Conservation (phyloP, 129 eudicot species). For the Erigeron canadensis region DNA sequence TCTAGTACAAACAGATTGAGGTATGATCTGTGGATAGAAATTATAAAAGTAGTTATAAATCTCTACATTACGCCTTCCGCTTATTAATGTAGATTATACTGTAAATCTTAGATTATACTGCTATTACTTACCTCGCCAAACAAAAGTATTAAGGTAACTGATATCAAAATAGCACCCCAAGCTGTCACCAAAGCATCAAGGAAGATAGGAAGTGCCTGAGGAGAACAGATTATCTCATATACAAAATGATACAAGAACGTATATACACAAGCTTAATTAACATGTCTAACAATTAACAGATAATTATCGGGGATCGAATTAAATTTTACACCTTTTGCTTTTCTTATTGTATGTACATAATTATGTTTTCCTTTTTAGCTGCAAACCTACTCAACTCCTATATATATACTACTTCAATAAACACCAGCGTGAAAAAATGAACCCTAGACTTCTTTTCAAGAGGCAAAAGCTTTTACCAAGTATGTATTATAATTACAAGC, state of each 20-base stretch:
- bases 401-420: too few relatives aligned
- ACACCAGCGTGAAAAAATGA: too few relatives aligned
- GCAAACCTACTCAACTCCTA: too few relatives aligned
- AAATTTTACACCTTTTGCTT: too few relatives aligned
- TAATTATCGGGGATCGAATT: too few relatives aligned
- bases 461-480: too few relatives aligned
- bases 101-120: neutral
- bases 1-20: conserved; percentile 87
- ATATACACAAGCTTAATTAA: too few relatives aligned
- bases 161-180: conserved; percentile 93
- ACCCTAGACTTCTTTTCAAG: too few relatives aligned
- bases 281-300: too few relatives aligned
- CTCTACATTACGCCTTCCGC: neutral
- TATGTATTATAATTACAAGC: too few relatives aligned
- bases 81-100: neutral
- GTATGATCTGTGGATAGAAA: conserved; percentile 67
- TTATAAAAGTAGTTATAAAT: neutral
- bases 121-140: conserved; percentile 80
- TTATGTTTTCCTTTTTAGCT: too few relatives aligned
- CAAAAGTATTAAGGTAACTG: conserved; percentile 89
- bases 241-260: neutral
- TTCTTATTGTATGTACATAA: too few relatives aligned
- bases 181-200: conserved; percentile 75
- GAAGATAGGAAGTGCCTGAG: conserved; percentile 95
- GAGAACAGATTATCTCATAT: conserved; percentile 27